Conservation (phyloP, 257 asterid species). For the Euphrasia confusa region DNA sequence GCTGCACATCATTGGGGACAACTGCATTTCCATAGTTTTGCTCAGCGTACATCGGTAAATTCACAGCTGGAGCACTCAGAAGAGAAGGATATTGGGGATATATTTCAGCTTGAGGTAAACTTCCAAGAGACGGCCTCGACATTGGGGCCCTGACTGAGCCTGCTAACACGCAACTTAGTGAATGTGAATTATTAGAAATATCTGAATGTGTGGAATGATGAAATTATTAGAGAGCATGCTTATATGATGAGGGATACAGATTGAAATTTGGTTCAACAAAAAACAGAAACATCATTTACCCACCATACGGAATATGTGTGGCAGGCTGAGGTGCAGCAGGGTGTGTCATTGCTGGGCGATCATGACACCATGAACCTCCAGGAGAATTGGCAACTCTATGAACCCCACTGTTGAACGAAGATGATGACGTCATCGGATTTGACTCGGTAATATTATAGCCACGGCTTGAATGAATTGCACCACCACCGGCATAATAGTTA, state of each 20-base stretch:
- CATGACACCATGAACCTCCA: not conserved
- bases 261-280: not conserved
- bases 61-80: not conserved
- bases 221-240: too few species aligned
- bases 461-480: constrained; percentile 1
- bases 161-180: not conserved
- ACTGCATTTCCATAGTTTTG: constrained; percentile 5
- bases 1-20: not conserved
- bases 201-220: too few species aligned
- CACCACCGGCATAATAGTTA: constrained; percentile 3
- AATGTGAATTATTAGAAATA: not conserved
- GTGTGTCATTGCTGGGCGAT: constrained; percentile 3
- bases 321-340: constrained; percentile 17
- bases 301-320: constrained; percentile 20
- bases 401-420: not conserved
- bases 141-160: constrained; percentile 16
- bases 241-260: too few species aligned
- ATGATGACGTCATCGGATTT: not conserved
- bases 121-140: constrained; percentile 6
- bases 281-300: not conserved
- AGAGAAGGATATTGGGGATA: constrained; percentile 4
- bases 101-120: constrained; percentile 17
- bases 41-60: not conserved
- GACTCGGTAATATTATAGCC: constrained; percentile 1
- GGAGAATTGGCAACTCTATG: constrained; percentile 2